Conservation (phyloP, 345 rosid species). For the Acer saccharum region DNA sequence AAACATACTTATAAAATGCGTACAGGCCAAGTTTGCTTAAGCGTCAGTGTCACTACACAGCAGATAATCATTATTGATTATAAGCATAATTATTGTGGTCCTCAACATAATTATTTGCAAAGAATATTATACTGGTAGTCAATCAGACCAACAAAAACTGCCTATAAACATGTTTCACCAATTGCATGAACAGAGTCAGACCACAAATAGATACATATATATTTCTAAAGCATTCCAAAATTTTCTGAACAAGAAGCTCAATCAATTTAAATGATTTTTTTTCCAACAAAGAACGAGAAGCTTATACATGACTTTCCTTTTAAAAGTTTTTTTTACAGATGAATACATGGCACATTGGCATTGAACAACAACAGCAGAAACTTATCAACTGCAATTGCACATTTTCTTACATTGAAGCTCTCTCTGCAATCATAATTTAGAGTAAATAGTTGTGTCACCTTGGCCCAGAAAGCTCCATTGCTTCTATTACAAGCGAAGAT, state of each 20-base stretch:
- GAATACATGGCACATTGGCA: slow-evolving; percentile 38
- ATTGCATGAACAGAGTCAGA: not conserved
- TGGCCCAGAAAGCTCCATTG: slow-evolving; percentile 98
- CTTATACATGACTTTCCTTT: slow-evolving; percentile 6
- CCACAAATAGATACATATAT: not conserved
- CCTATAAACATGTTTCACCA: no score
- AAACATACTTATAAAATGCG: no score
- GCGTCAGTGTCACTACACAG: not conserved
- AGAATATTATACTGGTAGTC: not conserved
- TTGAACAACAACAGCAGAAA: slow-evolving; percentile 20
- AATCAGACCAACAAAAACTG: no score
- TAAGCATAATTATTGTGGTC: not conserved
- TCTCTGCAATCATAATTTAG: not conserved
- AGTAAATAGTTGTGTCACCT: slow-evolving; percentile 40
- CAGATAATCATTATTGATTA: not conserved
- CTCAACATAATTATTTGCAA: not conserved
- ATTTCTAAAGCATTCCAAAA: slow-evolving; percentile 7
- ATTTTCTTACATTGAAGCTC: slow-evolving; percentile 10
- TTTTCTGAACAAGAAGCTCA: slow-evolving; percentile 15
- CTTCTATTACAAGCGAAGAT: slow-evolving; percentile 87
- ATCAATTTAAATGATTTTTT: not conserved
- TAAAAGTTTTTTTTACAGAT: slow-evolving; percentile 48
- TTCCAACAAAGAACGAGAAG: no score
- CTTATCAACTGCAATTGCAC: slow-evolving; percentile 31
- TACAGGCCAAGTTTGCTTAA: no score